Evolutionary conservation across 129 eudicot genomes (phyloP).

Genomic region (sunflower (Helianthus annuus)): HanXRQr2.0-SUNRISE NC_035441.2:138446295-138446794

Average conservation of each 20-base stretch:
- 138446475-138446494: background rate
- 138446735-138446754: slow-evolving; percentile 49
- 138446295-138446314: too few species aligned
- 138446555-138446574: background rate
- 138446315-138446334: too few species aligned
- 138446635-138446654: slow-evolving; percentile 67
- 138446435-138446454: too few species aligned
- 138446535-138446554: slow-evolving; percentile 1
- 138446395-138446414: too few species aligned
- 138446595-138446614: slow-evolving; percentile 42
- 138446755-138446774: slow-evolving; percentile 73
- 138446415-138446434: too few species aligned
- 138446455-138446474: background rate
- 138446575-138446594: background rate
- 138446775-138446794: slow-evolving; percentile 65
- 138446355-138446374: too few species aligned
- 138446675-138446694: slow-evolving; percentile 46
- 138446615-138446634: slow-evolving; percentile 59
- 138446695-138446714: slow-evolving; percentile 64
- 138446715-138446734: slow-evolving; percentile 67
- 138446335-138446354: too few species aligned
- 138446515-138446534: background rate
- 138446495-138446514: background rate
- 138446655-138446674: slow-evolving; percentile 43
- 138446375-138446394: too few species aligned